Evolutionary conservation across 2,329 filamentous ascomycete species (phyloP), one percentile per base, ranked within the genome.

Genomic region (Penicillium verrucosum): DNA sequence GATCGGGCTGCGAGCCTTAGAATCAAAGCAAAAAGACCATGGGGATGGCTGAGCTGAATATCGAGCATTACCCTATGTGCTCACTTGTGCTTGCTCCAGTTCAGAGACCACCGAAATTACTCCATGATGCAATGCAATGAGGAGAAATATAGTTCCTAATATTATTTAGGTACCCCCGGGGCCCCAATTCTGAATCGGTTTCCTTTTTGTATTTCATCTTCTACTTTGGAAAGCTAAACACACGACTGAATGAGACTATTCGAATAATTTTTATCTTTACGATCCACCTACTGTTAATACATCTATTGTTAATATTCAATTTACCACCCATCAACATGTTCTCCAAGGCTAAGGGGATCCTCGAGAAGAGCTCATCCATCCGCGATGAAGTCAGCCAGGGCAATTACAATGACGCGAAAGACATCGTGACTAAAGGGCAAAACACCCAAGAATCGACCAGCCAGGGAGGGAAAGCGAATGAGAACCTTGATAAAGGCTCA

Each of bases 111-210:
- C 59, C 45, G 49, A 64, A 25, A 5, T 45, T 10, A 52, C 7
- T 47, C 44, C 48, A 65, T 66, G 64, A 66, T 66, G 64, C 62
- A 65, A 66, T 66, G 64, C 62, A 65, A 66, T 59, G 30, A 38
- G 25, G 16, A 41, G 34, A 37, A 25, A 11, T 30, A 38, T 27
- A 16, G 18, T 43, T 25, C 18, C 25, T 46, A 30, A 34, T 44
- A 46, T 43, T 34, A 44, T 58, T 60, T 65, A 62, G 64, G 55
- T 52, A 4, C 30, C 49, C 6, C 44, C 30, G 3, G 3, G 21
- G 21, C 29, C 18, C n/a, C 18, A 21, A n/a, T 34, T 27, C 51
- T 57, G 32, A 40, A 3, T 43, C 12, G 1, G 30, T 9, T 32
- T 29, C 6, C 16, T 40, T 23, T 21, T n/a, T 27, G 18, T 29